Base-by-base conservation (phyloP, 176 grass and related monocot species). In the Juncus inflexus region DNA sequence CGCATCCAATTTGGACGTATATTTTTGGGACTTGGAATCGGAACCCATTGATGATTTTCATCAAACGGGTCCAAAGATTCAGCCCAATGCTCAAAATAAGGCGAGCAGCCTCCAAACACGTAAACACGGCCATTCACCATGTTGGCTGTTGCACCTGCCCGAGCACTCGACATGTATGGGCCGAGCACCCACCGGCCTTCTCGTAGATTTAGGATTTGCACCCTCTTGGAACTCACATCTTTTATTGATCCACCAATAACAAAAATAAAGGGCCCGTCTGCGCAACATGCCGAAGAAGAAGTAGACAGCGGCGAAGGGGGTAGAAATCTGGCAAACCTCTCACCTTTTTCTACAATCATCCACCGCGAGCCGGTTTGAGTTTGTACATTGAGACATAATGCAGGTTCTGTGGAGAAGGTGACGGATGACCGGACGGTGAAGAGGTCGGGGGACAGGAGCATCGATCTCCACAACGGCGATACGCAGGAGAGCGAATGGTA, bases 1-100 rank as follows among this genome's bases (percentile, higher is more conserved):
- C 88, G 92, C 92, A 96, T 96, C 92, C 92, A 96, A 45, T 96
- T 96, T 77, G 83, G 77, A 9, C 87, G 66, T 61, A 96, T 43
- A 35, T 69, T 70, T 5, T 42, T 35, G 6, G 92, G 92, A 63
- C 92, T 91, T 40, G 79, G 76, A 41, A 91, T 64, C 2, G 42
- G 8, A 8, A 60, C 7, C 92, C 92, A 96, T 43, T 66, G 72
- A 35, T 78, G 61, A 7, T 12, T 3, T 7, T 41, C 47, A 43
- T 69, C n/a, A 7, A 77, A 77, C n/a, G 90, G 92, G 15, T 86
- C 77, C 3, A 97, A 66, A 3, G 56, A 58, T 79, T 97, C 87
- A 8, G 84, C 87, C 92, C 87, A 97, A 55, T 76, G 86, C 2
- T 84, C 50, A 0, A 70, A 83, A 5, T 65, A 77, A 28, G 92